These are phyloP conservation scores for Fusarium subglutinans DNA, from an alignment of 2,329 filamentous ascomycete species.

Conservation along the genomic window DNA sequence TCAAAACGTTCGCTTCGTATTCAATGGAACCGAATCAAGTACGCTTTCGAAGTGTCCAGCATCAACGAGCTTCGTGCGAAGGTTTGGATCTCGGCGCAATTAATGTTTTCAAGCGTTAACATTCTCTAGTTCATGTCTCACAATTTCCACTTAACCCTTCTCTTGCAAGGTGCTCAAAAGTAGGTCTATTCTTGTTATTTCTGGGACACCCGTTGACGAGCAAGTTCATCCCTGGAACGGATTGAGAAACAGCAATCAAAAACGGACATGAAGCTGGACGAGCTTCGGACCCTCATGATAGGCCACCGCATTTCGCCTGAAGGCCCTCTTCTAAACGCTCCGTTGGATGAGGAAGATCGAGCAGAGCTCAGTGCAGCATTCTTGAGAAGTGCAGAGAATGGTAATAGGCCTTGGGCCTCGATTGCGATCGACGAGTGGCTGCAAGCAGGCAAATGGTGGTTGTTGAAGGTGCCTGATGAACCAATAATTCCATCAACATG, in stretches of 20 bases:
- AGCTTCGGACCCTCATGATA: fast-evolving
- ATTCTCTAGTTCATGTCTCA: fast-evolving
- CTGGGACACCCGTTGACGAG: fast-evolving
- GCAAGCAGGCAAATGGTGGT: fast-evolving
- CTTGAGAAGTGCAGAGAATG: fast-evolving
- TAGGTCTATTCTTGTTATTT: fast-evolving
- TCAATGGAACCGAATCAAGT: neutral
- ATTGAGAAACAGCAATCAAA: neutral
- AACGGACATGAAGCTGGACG: fast-evolving
- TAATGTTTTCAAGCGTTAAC: neutral
- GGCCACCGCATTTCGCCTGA: fast-evolving
- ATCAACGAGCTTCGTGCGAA: fast-evolving
- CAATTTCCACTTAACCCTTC: fast-evolving
- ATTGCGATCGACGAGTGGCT: neutral
- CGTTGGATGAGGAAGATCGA: fast-evolving
- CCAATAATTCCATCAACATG: no score
- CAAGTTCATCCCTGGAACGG: fast-evolving
- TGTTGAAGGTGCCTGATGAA: neutral
- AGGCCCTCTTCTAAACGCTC: fast-evolving
- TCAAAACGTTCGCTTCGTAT: fast-evolving
- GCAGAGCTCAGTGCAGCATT: fast-evolving
- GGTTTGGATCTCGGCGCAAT: fast-evolving
- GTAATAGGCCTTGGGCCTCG: fast-evolving
- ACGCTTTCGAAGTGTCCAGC: fast-evolving
- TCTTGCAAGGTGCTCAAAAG: neutral